Base-by-base conservation (phyloP, 2,329 filamentous ascomycete genomes). In the Mycogone perniciosa region DNA sequence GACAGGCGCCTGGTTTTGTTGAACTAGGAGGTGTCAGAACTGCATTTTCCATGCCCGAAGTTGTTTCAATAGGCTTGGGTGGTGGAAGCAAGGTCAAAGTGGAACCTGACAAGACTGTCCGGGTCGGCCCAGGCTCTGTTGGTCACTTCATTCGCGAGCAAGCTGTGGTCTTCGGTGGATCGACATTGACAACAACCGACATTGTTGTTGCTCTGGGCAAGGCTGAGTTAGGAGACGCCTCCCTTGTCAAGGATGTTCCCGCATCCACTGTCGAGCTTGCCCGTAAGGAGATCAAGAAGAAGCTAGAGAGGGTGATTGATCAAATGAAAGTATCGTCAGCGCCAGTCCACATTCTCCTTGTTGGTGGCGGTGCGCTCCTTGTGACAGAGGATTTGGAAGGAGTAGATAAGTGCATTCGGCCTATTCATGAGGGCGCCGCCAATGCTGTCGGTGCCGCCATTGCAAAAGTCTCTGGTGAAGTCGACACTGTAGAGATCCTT, bases 361-460 rank as follows among this genome's bases (percentile, higher is more conserved):
- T 82, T 0, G 80, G 80, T 2, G 80, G 80, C 5, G 80, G 80
- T 4, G 74, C 76, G 1, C 68, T 82, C 0, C 61, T 82, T 2
- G 73, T 76, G 3, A 71, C 74, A 1, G 67, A 75, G 5, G 57
- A 66, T 1, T 67, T 82, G 6, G 64, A 68, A 1, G 77, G 77
- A 0, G 78, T 80, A 0, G 68, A 71, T 6, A 67, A 75, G 54
- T 72, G 76, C 50, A 74, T 77, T 6, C 66, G 71, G 4, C 80
- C 80, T 1, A 70, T 73, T 2, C 75, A 74, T 45, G 69, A 77
- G 31, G 77, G 76, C 50, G 77, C 76, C 1, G 80, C 80, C 4
- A 84, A 83, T 60, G 80, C 80, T 0, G 76, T 84, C 2, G 80
- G 80, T 5, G 80, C 80, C 1, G 80, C 80, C 0, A 80, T 80